These are phyloP conservation scores for Sclerotiophoma versabilis DNA, from an alignment of 2,329 filamentous ascomycete species.

Conservation along the genomic window DNA sequence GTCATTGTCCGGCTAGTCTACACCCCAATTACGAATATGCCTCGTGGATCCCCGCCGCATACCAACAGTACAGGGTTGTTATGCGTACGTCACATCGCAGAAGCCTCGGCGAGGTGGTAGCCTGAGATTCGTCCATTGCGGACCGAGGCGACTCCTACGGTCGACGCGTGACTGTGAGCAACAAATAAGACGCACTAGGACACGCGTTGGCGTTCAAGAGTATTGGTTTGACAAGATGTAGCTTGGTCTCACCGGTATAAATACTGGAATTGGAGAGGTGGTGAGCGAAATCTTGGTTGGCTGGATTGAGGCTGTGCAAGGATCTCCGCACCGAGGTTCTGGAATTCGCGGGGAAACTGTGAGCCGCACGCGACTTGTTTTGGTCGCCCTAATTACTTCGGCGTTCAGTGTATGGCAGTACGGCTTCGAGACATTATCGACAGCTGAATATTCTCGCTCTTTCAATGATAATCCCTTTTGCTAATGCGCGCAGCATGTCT, in stretches of 20 bases:
- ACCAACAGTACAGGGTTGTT: not conserved
- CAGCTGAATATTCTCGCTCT: not conserved
- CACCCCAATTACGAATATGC: not conserved
- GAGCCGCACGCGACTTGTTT: not conserved
- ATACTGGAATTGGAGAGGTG: constrained; percentile 1
- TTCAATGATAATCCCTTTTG: not conserved
- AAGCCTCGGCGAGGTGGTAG: constrained; percentile 9
- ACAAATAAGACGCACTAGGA: not conserved
- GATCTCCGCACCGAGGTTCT: constrained; percentile 13
- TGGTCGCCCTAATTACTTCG: not conserved
- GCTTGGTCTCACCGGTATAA: constrained; percentile 6
- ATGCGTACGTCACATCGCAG: constrained; percentile 12
- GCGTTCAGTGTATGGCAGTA: not conserved
- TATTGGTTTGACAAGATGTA: constrained; percentile 5
- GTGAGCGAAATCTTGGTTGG: not conserved
- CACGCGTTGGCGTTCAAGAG: not conserved
- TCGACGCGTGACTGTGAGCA: not conserved
- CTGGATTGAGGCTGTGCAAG: constrained; percentile 4
- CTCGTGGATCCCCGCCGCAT: not conserved
- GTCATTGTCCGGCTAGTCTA: not conserved
- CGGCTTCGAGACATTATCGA: not conserved
- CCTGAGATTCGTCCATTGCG: constrained; percentile 5
- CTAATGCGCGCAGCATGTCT: not conserved
- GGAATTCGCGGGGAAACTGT: constrained; percentile 9
- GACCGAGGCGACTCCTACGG: not conserved